Conservation (phyloP, 306 rosid genomes). For the Luffa aegyptiaca region DNA sequence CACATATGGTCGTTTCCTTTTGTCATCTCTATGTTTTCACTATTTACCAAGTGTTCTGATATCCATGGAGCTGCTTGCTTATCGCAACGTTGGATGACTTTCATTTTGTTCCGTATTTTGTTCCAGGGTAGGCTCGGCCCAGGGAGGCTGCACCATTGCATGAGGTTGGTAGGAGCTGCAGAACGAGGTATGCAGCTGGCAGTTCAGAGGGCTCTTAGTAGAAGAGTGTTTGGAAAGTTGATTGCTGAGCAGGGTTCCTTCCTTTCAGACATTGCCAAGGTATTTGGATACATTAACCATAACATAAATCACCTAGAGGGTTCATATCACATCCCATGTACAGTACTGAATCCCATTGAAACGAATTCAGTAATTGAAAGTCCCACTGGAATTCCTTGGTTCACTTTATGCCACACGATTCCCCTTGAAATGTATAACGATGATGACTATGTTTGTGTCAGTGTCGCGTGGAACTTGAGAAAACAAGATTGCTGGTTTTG, state of each 20-base stretch:
- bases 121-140: slow-evolving; percentile 96
- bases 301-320: neutral
- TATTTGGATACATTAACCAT: slow-evolving; percentile 10
- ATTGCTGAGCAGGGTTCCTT: slow-evolving; percentile 94
- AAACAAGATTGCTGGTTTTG: slow-evolving; percentile 69
- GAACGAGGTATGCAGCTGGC: slow-evolving; percentile 82
- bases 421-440: neutral
- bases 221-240: slow-evolving; percentile 74
- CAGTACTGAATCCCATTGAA: neutral
- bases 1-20: neutral
- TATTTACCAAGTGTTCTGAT: neutral
- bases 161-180: slow-evolving; percentile 90
- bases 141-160: slow-evolving; percentile 97
- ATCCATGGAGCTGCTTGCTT: neutral
- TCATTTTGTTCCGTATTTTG: neutral
- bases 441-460: slow-evolving; percentile 10
- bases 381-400: neutral
- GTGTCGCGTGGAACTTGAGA: slow-evolving; percentile 90
- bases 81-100: neutral
- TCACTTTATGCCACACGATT: neutral
- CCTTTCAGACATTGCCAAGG: slow-evolving; percentile 76
- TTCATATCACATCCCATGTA: neutral
- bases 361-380: neutral
- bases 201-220: slow-evolving; percentile 76
- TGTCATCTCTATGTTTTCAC: neutral